phyloP scores from a whole-genome alignment of 106 monocot genomes.

The Posidonia australis region DNA sequence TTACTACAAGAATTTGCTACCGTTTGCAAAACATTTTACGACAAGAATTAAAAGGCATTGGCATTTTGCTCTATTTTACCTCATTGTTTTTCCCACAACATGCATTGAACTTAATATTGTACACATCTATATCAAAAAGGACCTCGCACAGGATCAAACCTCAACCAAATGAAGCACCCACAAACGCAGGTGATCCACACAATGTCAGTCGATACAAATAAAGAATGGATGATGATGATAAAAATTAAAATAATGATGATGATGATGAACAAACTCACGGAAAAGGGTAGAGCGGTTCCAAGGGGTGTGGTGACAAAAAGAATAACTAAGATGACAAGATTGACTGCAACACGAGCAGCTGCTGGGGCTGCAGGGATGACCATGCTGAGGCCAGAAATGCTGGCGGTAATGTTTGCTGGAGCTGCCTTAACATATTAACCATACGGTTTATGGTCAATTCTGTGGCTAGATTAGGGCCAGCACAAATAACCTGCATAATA shows the following conservation, averaged over 20 bases:
- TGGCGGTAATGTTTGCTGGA: constrained; percentile 84
- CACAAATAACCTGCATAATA: constrained; percentile 45
- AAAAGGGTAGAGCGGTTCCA: neutral
- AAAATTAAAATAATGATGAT: neutral
- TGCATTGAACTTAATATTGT: no score
- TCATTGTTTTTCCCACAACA: no score
- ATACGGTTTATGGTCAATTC: constrained; percentile 65
- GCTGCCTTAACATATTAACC: constrained; percentile 61
- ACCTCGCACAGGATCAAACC: no score
- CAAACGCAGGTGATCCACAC: no score
- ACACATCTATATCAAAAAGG: no score
- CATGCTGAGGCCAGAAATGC: constrained; percentile 56
- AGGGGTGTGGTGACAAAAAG: neutral
- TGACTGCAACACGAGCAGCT: constrained; percentile 68
- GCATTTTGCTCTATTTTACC: no score
- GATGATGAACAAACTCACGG: neutral
- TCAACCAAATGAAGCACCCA: no score
- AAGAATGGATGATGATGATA: constrained; percentile 2
- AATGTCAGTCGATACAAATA: constrained; percentile 1
- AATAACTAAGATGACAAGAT: constrained; percentile 25
- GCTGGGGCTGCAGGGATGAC: constrained; percentile 75
- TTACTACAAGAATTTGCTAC: no score
- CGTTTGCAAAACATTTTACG: no score
- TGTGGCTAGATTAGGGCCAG: constrained; percentile 64
- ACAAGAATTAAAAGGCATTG: no score